Evolutionary conservation across 176 grass and related monocot genomes (phyloP).

Genomic region (Typha latifolia): DNA sequence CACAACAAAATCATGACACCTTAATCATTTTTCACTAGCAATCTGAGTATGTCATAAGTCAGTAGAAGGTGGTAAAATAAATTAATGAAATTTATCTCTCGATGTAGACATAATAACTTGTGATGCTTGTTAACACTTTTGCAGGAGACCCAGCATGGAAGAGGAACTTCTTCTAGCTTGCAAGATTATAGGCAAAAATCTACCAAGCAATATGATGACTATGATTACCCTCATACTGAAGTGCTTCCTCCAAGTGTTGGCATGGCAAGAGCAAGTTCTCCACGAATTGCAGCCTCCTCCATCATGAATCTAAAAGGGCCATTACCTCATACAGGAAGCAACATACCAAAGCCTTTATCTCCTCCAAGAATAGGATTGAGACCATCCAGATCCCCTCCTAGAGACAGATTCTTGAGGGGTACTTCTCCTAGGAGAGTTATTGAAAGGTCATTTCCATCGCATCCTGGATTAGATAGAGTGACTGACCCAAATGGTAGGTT

Average conservation of each 20-base stretch:
- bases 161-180: slow-evolving; percentile 15
- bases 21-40: too few species aligned
- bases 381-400: slow-evolving; percentile 52
- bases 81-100: too few species aligned
- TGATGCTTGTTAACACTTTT: slow-evolving; percentile 7
- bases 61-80: too few species aligned
- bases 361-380: slow-evolving; percentile 24
- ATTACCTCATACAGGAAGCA: slow-evolving; percentile 41
- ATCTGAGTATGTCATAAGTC: too few species aligned
- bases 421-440: slow-evolving; percentile 31
- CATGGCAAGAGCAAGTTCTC: slow-evolving; percentile 25
- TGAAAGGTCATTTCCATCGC: slow-evolving; percentile 40
- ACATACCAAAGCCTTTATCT: slow-evolving; percentile 24
- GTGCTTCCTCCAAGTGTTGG: slow-evolving; percentile 22
- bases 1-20: too few species aligned
- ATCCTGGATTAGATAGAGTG: slow-evolving; percentile 44
- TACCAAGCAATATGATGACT: slow-evolving; percentile 28
- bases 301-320: slow-evolving; percentile 22
- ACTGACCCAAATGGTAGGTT: slow-evolving; percentile 36
- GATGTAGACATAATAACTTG: background rate
- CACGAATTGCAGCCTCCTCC: slow-evolving; percentile 15
- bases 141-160: slow-evolving; percentile 20
- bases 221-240: slow-evolving; percentile 46
- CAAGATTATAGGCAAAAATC: slow-evolving; percentile 38
- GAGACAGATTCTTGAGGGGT: slow-evolving; percentile 35